Percentiles rank a stretch among this genome's conserved stretches.
These are phyloP conservation scores for Wickerhamiella musiphila DNA, from an alignment of 805 yeast species.

Conservation along the genomic window DNA sequence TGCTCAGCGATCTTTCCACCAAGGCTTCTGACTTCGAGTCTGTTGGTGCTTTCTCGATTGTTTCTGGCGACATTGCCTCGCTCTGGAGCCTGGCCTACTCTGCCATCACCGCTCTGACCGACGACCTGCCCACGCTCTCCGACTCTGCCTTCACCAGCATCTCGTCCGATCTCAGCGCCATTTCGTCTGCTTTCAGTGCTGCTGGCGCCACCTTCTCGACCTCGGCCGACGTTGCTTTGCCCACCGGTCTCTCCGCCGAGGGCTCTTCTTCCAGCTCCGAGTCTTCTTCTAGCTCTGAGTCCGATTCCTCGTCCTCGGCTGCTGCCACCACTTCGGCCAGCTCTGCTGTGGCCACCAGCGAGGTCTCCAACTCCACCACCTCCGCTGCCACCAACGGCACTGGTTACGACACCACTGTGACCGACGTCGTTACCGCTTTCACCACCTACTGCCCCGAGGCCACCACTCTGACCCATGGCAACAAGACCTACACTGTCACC, in stretches of 20 bases:
- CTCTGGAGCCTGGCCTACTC: conserved; percentile 12
- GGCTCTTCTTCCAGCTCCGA: neutral
- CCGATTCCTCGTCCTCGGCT: neutral
- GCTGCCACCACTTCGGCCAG: neutral
- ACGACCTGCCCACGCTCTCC: neutral
- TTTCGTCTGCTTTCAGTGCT: neutral
- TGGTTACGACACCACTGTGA: conserved; percentile 1
- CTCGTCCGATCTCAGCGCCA: neutral
- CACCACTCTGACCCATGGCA: conserved; percentile 14
- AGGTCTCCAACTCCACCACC: neutral
- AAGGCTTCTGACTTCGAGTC: conserved; percentile 15
- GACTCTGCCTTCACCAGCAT: neutral
- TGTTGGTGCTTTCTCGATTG: conserved; percentile 14
- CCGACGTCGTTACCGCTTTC: conserved; percentile 12
- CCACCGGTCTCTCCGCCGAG: conserved; percentile 1
- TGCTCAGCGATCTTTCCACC: conserved; percentile 11
- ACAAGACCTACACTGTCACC: conserved; percentile 25
- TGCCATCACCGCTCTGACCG: neutral
- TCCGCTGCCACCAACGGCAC: neutral
- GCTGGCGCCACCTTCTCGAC: neutral
- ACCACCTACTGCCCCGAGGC: conserved; percentile 18
- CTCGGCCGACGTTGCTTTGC: too few species aligned
- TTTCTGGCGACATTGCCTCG: conserved; percentile 12
- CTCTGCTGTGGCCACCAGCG: neutral
- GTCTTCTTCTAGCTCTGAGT: neutral